A percentile compares a stretch with the other conserved stretches of the same genome.
Evolutionary conservation across 2,329 filamentous ascomycete genomes (phyloP).

Genomic region (Calycina marina): DNA sequence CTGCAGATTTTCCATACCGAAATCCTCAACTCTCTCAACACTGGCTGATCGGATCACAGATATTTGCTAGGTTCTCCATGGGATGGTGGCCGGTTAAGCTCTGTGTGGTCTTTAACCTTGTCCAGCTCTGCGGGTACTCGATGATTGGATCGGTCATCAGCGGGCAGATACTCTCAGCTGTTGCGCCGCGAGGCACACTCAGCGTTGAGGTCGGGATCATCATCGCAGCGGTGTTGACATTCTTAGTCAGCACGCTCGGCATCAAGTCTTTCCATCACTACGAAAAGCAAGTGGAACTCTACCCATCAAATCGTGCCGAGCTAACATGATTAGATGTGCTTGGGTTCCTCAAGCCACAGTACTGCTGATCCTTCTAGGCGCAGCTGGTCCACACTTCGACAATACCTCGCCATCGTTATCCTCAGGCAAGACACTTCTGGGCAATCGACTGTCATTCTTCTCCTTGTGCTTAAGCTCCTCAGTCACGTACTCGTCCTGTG

Average conservation of each 20-base stretch:
- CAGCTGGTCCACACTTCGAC: conserved; percentile 44
- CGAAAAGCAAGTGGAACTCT: conserved; percentile 32
- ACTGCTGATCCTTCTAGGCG: conserved; percentile 43
- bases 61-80: conserved; percentile 44
- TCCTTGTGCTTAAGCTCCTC: conserved; percentile 48
- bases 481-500: conserved; percentile 44
- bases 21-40: too few relatives aligned
- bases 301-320: background rate
- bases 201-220: conserved; percentile 5
- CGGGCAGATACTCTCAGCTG: conserved; percentile 11
- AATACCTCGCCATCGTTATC: conserved; percentile 33
- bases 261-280: conserved; percentile 52
- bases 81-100: conserved; percentile 50
- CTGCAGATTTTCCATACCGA: too few relatives aligned
- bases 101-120: conserved; percentile 44
- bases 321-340: conserved; percentile 29
- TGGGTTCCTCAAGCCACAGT: conserved; percentile 48
- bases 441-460: conserved; percentile 50
- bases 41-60: too few relatives aligned
- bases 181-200: conserved; percentile 4
- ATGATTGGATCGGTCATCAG: conserved; percentile 34
- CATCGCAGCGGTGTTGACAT: conserved; percentile 32
- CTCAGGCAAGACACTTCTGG: conserved; percentile 32
- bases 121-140: conserved; percentile 46
- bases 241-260: conserved; percentile 49